Percentiles rank a stretch among this genome's conserved stretches.
These are phyloP conservation scores for Tremella yokohamensis DNA, from an alignment of 768 basidiomycete genomes.

Conservation along the genomic window DNA sequence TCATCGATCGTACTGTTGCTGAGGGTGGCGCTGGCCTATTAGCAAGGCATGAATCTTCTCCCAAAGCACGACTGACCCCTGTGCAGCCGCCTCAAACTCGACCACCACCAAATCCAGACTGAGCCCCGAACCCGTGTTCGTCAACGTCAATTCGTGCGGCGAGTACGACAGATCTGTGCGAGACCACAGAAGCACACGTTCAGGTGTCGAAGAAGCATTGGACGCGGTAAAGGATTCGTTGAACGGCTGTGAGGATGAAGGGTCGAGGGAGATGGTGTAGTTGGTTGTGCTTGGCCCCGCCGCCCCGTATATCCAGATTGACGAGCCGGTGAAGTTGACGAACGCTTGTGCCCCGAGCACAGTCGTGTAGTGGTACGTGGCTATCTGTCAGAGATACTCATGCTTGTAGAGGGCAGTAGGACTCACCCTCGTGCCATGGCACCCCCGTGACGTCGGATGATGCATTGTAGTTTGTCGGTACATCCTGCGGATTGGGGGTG, in stretches of 20 bases:
- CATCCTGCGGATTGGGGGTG: constrained; percentile 48
- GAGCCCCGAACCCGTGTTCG: constrained; percentile 35
- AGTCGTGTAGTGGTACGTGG: constrained; percentile 47
- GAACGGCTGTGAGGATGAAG: constrained; percentile 15
- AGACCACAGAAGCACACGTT: constrained; percentile 25
- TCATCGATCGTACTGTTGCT: constrained; percentile 48
- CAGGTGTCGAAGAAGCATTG: constrained; percentile 10
- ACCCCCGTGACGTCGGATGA: constrained; percentile 29
- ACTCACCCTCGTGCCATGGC: constrained; percentile 47
- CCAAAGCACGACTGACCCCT: constrained; percentile 27
- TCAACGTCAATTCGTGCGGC: constrained; percentile 32
- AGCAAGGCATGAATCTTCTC: not conserved
- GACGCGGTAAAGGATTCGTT: constrained; percentile 12
- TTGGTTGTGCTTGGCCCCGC: constrained; percentile 18
- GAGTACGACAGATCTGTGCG: constrained; percentile 22
- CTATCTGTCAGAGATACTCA: constrained; percentile 12
- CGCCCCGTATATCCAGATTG: constrained; percentile 41
- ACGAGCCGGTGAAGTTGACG: constrained; percentile 48
- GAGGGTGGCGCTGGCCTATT: constrained; percentile 25
- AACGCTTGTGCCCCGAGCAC: constrained; percentile 29
- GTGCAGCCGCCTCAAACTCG: constrained; percentile 31
- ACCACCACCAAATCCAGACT: constrained; percentile 37
- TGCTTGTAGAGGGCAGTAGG: not conserved
- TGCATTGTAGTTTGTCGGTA: constrained; percentile 44
- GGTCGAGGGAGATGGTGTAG: constrained; percentile 40